phyloP scores from a whole-genome alignment of 345 rosid species.

The Eucalyptus cloeziana region DNA sequence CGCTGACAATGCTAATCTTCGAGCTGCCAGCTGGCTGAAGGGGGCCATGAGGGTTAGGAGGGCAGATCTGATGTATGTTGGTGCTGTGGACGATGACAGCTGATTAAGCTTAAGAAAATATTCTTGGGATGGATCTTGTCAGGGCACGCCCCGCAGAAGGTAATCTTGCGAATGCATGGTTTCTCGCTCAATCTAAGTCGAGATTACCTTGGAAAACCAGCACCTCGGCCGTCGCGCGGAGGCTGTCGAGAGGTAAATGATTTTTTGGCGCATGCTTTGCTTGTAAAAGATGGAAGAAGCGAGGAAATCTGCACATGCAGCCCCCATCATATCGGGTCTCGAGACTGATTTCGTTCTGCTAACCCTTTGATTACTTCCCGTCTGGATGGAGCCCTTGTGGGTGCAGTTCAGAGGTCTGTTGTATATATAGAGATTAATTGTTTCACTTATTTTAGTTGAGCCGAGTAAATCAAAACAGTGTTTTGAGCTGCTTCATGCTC shows the following conservation, averaged over 20 bases:
- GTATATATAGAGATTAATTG: constrained; percentile 46
- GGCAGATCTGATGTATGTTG: constrained; percentile 71
- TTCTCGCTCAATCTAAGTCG: neutral
- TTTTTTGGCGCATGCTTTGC: neutral
- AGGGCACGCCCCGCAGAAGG: constrained; percentile 11
- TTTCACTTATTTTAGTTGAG: constrained; percentile 6
- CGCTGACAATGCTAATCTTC: constrained; percentile 63
- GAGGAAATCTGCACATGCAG: neutral
- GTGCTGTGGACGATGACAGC: constrained; percentile 89
- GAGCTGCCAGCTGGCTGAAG: constrained; percentile 91
- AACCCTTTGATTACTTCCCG: constrained; percentile 13
- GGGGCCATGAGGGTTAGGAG: constrained; percentile 89
- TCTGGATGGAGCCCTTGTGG: constrained; percentile 5
- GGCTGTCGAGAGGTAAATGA: constrained; percentile 7
- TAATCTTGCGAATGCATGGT: neutral
- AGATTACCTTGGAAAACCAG: neutral
- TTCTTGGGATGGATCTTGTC: constrained; percentile 17
- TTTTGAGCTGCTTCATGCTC: constrained; percentile 6
- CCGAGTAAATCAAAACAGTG: constrained; percentile 12
- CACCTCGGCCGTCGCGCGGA: neutral
- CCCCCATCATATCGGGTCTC: neutral
- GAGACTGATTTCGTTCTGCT: constrained; percentile 2
- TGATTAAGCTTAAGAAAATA: constrained; percentile 21
- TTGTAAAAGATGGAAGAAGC: constrained; percentile 1
- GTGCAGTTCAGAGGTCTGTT: constrained; percentile 35